These are phyloP conservation scores for Lyophyllum semitale DNA, from an alignment of 768 basidiomycete genomes.

Conservation along the genomic window DNA sequence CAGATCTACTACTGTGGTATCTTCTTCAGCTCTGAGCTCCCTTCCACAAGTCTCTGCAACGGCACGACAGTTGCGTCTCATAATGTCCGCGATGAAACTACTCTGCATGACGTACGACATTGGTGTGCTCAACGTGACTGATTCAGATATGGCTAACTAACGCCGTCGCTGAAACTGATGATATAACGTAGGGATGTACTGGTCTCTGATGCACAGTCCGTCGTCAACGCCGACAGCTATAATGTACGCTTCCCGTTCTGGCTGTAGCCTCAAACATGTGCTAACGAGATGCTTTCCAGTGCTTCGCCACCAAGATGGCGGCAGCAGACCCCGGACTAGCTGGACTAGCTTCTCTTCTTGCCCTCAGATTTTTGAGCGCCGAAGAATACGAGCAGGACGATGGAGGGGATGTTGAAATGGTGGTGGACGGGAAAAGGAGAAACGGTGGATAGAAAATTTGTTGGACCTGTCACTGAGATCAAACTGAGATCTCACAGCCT, in stretches of 20 bases:
- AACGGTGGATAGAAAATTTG: too few relatives aligned
- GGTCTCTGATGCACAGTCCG: constrained; percentile 32
- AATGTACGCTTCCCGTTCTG: constrained; percentile 31
- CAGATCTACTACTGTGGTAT: constrained; percentile 49
- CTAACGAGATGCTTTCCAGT: constrained; percentile 24
- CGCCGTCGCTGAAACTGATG: constrained; percentile 40
- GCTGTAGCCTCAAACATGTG: not conserved
- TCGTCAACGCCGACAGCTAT: constrained; percentile 48
- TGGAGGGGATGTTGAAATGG: too few relatives aligned
- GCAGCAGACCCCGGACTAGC: constrained; percentile 26
- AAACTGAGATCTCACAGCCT: too few relatives aligned
- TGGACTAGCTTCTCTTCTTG: not conserved
- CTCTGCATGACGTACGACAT: constrained; percentile 31
- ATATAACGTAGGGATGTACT: constrained; percentile 43
- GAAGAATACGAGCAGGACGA: too few relatives aligned
- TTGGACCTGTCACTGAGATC: too few relatives aligned
- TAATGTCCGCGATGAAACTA: constrained; percentile 48
- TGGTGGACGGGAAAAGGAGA: too few relatives aligned
- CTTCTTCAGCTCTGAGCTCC: constrained; percentile 50
- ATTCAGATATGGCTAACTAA: constrained; percentile 43
- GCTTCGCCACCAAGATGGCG: constrained; percentile 47
- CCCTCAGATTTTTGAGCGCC: too few relatives aligned
- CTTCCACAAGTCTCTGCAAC: constrained; percentile 37
- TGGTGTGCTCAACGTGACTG: not conserved
- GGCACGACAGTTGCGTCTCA: constrained; percentile 45